Base-by-base conservation (phyloP, 1,284 basidiomycete species). In the Thecaphora thlaspeos region DNA sequence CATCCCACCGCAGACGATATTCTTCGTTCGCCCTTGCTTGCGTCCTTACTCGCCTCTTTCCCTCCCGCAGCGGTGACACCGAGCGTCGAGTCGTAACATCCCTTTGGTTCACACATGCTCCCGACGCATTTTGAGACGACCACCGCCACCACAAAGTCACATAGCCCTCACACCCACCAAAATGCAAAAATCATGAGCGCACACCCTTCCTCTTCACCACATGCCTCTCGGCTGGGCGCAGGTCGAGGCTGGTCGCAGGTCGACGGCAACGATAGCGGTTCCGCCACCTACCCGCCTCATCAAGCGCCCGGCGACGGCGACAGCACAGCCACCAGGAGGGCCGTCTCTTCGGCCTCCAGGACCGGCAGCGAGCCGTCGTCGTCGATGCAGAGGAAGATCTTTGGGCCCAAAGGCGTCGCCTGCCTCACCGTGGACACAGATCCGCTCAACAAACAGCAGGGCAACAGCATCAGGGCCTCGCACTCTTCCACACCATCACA, bases 391-490 rank as follows among this genome's bases (percentile, higher is more conserved):
- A 46, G 37, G 19, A 48, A 41, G 12, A n/a, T 66, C 2, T 43
- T 66, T 8, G 59, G 63, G 1, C 38, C 44, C 3, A 50, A 51
- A 7, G 63, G 63, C 18, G 51, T 66, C 12, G 61, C 63, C 3
- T 51, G 59, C 4, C 51, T 66, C 41, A 66, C 63, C 44, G 59
- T 66, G 46, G 61, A 61, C 19, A 62, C 63, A 2, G 54, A 53
- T 10, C 45, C 59, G 9, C 26, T 58, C n/a, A 55, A 55, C 9
- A 38, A 39, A 2, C 44, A 50, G 9, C 3, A 48, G 4, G 24
- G 42, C 19, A 34, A 24, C 43, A 18, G 43, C 21, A 5, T 8
- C 19, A 18, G 18, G 17, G 14, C 18, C 43, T 24, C 18, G 26
- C n/a, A 37, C n/a, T 44, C 43, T 11, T 17, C 9, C 15, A 34